Evolutionary conservation across 192 early-diverging fungal genomes (phyloP), one percentile per base, ranked within the genome.

Genomic region (Geranomyces variabilis): DNA sequence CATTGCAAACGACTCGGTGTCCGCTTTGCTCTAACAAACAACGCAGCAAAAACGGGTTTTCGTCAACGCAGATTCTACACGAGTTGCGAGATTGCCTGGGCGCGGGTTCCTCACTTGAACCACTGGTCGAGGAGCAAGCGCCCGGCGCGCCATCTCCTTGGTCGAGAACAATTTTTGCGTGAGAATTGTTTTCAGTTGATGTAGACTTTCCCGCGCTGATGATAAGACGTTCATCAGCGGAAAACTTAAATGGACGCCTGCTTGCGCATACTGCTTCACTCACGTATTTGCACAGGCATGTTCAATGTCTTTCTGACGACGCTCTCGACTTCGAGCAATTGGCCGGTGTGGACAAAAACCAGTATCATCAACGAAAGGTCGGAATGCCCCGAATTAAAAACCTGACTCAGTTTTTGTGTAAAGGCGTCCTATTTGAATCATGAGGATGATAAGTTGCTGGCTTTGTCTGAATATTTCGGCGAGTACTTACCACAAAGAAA

Each of bases 281-380:
- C 17, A 60, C 58, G 44, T 29, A 64, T 45, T 3, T 19, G 15
- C 41, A 64, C 63, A 8, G 63, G 63, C 41, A 64, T 64, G 41
- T n/a, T 36, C 6, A 64, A 36, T 14, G 44, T 24, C 21, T 19
- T 46, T 14, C 33, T 2, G 1, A 45, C 21, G 14, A 64, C 41
- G n/a, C 28, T 41, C 63, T 41, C 33, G 34, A 64, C 43, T 45
- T 64, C 63, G 3, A 45, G n/a, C 12, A 64, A 36, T 45, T 64
- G 63, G 44, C n/a, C 34, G 6, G 63, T 64, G 44, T 64, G 63
- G 1, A 64, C 15, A 29, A 45, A 64, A 2, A 64, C 63, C 15
- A 64, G 17, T 17, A 64, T 29, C 63, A 64, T 64, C 41, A 64
- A 45, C 2, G 63, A 64, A 21, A 64, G 15, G 17, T 41, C 58